Percentiles rank a stretch among this genome's conserved stretches.
phyloP scores from a whole-genome alignment of 768 basidiomycete genomes.

The Scleroderma bovista region DNA sequence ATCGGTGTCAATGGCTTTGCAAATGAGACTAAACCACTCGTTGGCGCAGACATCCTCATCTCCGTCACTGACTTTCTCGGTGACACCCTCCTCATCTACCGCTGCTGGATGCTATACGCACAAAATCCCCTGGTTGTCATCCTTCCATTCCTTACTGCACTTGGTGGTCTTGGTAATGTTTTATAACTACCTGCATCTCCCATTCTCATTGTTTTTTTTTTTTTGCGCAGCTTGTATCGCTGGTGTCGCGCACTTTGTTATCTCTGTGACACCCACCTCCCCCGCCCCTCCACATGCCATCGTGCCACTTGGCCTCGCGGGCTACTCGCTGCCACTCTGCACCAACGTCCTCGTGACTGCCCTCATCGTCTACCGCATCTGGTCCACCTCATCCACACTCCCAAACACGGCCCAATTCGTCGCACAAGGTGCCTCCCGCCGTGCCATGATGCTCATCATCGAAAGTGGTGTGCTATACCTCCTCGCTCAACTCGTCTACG shows the following conservation, averaged over 20 bases:
- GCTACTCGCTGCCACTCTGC: conserved; percentile 34
- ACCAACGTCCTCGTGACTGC: conserved; percentile 38
- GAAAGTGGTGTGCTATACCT: conserved; percentile 39
- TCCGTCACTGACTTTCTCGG: conserved; percentile 33
- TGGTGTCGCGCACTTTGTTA: conserved; percentile 23
- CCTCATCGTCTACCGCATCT: conserved; percentile 38
- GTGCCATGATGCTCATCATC: conserved; percentile 31
- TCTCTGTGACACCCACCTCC: conserved; percentile 22
- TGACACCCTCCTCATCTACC: conserved; percentile 33
- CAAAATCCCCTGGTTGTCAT: conserved; percentile 28
- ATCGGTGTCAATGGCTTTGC: conserved; percentile 24
- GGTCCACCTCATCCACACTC: conserved; percentile 18
- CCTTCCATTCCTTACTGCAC: conserved; percentile 30
- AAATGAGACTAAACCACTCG: conserved; percentile 25
- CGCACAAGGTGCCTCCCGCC: conserved; percentile 12
- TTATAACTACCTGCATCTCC: not conserved
- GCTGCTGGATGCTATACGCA: conserved; percentile 39
- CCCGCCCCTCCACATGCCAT: conserved; percentile 31
- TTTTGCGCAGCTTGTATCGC: conserved; percentile 25
- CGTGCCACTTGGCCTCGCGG: conserved; percentile 33
- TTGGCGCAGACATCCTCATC: conserved; percentile 33
- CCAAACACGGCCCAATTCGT: conserved; percentile 7
- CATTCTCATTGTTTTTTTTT: not conserved
- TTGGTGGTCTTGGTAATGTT: conserved; percentile 31
- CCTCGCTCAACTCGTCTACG: conserved; percentile 36